These are phyloP conservation scores for Globisporangium alternatum DNA, from an alignment of 352 stramenopile genomes.

Conservation along the genomic window DNA sequence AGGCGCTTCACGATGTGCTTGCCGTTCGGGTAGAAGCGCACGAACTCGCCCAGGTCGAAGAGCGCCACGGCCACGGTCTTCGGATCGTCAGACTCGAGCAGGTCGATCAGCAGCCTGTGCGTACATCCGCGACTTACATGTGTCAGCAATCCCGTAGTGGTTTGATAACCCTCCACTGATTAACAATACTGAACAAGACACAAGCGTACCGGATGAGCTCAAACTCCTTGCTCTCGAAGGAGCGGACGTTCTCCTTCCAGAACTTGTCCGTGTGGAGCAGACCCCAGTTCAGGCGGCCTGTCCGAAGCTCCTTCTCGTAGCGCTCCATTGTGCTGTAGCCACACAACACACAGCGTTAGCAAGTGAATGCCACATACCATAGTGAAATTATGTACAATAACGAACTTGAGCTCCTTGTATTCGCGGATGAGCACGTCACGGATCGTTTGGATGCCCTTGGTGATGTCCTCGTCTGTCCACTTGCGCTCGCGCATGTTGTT, in stretches of 20 bases:
- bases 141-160: background rate
- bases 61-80: conserved; percentile 95
- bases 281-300: conserved; percentile 94
- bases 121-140: background rate
- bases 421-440: conserved; percentile 81
- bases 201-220: conserved; percentile 75
- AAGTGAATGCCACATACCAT: background rate
- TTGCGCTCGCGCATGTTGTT: conserved; percentile 92
- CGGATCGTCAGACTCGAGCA: conserved; percentile 91
- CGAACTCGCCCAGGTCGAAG: conserved; percentile 98
- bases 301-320: conserved; percentile 95
- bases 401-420: conserved; percentile 88
- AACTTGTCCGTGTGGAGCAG: conserved; percentile 97
- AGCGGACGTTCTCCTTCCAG: conserved; percentile 98
- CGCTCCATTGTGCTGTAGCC: conserved; percentile 91
- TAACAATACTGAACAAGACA: background rate
- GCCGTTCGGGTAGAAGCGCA: conserved; percentile 97
- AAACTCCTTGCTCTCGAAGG: conserved; percentile 97
- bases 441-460: conserved; percentile 72
- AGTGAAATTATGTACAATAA: background rate
- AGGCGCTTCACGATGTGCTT: conserved; percentile 95
- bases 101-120: conserved; percentile 89
- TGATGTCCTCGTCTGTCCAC: conserved; percentile 95
- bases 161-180: too few species aligned
- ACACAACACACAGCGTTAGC: conserved; percentile 4